phyloP scores from a whole-genome alignment of 1,139 yeast genomes.

The Suhomyces yuchorum region DNA sequence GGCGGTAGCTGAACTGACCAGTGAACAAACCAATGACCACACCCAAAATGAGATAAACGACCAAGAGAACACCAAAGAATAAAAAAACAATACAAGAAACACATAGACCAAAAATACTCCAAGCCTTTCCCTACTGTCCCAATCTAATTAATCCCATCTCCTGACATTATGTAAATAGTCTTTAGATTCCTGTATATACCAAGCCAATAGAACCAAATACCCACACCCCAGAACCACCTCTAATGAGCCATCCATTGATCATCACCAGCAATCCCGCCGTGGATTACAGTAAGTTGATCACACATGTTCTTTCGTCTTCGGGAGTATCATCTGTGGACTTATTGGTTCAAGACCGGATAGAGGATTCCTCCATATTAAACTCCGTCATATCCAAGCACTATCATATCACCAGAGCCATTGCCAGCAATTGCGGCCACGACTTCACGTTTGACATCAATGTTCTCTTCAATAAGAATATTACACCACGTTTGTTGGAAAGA shows the following conservation, averaged over 20 bases:
- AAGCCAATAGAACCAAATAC: neutral
- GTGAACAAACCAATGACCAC: too few relatives aligned
- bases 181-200: conserved; percentile 5
- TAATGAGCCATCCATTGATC: conserved; percentile 23
- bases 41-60: too few relatives aligned
- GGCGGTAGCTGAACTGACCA: too few relatives aligned
- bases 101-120: too few relatives aligned
- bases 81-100: too few relatives aligned
- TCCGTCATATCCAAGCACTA: conserved; percentile 31
- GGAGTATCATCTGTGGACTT: conserved; percentile 27
- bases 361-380: conserved; percentile 27
- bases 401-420: conserved; percentile 25
- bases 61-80: too few relatives aligned
- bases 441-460: conserved; percentile 37
- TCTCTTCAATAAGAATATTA: conserved; percentile 26
- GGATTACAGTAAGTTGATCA: conserved; percentile 29
- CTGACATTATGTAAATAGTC: neutral
- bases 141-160: neutral
- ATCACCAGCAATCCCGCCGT: conserved; percentile 23
- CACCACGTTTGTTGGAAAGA: neutral
- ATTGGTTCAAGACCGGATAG: conserved; percentile 22
- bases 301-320: conserved; percentile 16
- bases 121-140: too few relatives aligned
- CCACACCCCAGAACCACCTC: too few relatives aligned
- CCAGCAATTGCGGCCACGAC: conserved; percentile 25